These are phyloP conservation scores for Harringtonia aguacate DNA, from an alignment of 2,329 filamentous ascomycete species.

Conservation along the genomic window DNA sequence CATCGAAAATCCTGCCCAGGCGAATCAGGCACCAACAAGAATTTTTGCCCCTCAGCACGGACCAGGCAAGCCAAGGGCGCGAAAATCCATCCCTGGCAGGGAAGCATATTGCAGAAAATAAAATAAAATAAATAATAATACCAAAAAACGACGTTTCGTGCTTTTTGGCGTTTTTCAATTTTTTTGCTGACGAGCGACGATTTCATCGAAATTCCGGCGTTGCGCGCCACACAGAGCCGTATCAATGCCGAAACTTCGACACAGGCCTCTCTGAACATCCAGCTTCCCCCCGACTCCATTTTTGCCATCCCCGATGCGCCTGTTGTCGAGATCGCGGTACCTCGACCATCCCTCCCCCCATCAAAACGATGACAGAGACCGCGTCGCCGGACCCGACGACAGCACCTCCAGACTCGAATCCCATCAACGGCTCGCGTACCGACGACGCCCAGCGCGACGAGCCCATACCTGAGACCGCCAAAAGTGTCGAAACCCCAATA, in stretches of 20 bases:
- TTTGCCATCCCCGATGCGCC: slow-evolving; percentile 46
- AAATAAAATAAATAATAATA: slow-evolving; percentile 4
- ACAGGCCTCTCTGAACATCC: slow-evolving; percentile 31
- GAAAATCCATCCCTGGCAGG: slow-evolving; percentile 1
- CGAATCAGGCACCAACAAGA: not conserved
- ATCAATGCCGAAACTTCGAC: slow-evolving; percentile 44
- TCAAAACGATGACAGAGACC: slow-evolving; percentile 48
- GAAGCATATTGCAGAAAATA: not conserved
- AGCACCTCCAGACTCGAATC: slow-evolving; percentile 19
- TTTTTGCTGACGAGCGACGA: slow-evolving; percentile 38
- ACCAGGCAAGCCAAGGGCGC: not conserved
- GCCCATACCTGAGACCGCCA: slow-evolving; percentile 2
- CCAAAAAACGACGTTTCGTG: slow-evolving; percentile 3
- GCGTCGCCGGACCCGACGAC: slow-evolving; percentile 42
- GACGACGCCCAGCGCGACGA: slow-evolving; percentile 4
- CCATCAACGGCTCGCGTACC: slow-evolving; percentile 5
- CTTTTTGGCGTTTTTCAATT: slow-evolving; percentile 22
- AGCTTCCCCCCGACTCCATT: slow-evolving; percentile 43
- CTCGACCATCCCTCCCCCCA: slow-evolving; percentile 27
- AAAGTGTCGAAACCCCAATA: slow-evolving; percentile 2
- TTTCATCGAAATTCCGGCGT: slow-evolving; percentile 31
- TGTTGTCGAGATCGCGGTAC: slow-evolving; percentile 44
- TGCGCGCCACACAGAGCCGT: slow-evolving; percentile 35
- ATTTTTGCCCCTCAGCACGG: not conserved
- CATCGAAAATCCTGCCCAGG: too few relatives aligned